These are phyloP conservation scores for Erigeron philadelphicus DNA, from an alignment of 140 eudicot species.

Conservation along the genomic window DNA sequence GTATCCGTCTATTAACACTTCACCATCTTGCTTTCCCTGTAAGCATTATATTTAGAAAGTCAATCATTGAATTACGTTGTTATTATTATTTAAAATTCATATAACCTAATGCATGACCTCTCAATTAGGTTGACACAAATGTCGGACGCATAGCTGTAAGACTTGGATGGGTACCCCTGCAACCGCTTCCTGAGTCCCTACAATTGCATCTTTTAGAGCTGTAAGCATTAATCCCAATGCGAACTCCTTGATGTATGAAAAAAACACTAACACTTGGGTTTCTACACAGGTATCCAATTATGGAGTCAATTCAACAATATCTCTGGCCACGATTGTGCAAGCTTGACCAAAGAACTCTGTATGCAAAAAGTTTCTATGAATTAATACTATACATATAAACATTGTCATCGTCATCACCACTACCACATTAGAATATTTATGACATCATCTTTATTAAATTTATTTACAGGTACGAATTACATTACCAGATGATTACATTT, in stretches of 20 bases:
- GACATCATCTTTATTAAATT: neutral
- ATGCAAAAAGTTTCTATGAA: constrained; percentile 19
- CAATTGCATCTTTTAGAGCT: constrained; percentile 91
- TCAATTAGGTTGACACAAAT: constrained; percentile 78
- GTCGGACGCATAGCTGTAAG: constrained; percentile 98
- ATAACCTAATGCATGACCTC: constrained; percentile 3
- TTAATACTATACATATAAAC: constrained; percentile 3
- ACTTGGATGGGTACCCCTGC: constrained; percentile 99
- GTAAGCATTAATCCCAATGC: constrained; percentile 41
- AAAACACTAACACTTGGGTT: constrained; percentile 12
- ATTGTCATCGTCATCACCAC: neutral
- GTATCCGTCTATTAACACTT: constrained; percentile 83
- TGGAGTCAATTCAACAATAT: constrained; percentile 85
- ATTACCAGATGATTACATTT: constrained; percentile 95
- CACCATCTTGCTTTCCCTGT: constrained; percentile 98
- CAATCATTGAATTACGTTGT: constrained; percentile 1
- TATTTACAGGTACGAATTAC: constrained; percentile 80
- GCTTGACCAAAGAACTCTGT: constrained; percentile 96
- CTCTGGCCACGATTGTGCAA: constrained; percentile 98
- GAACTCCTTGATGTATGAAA: neutral
- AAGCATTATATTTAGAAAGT: constrained; percentile 32
- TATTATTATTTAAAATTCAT: neutral
- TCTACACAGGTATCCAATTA: constrained; percentile 67
- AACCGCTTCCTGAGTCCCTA: constrained; percentile 93
- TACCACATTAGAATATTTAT: constrained; percentile 1